Evolutionary conservation across 2,329 filamentous ascomycete genomes (phyloP).

Genomic region (Colletotrichum tanaceti): DNA sequence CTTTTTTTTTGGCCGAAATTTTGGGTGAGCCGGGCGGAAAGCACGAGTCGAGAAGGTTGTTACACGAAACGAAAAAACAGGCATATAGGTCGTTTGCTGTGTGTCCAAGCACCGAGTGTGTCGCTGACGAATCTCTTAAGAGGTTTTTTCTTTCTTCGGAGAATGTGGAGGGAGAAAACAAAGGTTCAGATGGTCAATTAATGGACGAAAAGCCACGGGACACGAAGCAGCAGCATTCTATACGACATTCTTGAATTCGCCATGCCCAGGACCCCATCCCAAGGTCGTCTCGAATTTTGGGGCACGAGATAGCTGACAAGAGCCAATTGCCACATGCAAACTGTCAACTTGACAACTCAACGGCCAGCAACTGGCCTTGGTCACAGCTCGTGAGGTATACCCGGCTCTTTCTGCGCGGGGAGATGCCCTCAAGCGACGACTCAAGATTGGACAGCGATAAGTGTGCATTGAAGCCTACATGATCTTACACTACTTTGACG

Average conservation of each 20-base stretch:
- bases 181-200: conserved; percentile 33
- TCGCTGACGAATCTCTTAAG: conserved; percentile 8
- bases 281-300: conserved; percentile 25
- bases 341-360: conserved; percentile 18
- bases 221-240: conserved; percentile 25
- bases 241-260: conserved; percentile 22
- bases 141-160: not conserved
- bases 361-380: conserved; percentile 23
- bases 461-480: conserved; percentile 33
- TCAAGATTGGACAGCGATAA: conserved; percentile 40
- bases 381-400: conserved; percentile 22
- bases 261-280: conserved; percentile 22
- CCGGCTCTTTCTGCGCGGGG: conserved; percentile 30
- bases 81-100: conserved; percentile 12
- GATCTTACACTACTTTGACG: conserved; percentile 23
- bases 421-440: conserved; percentile 34
- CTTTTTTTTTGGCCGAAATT: not conserved
- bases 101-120: not conserved
- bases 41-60: conserved; percentile 20
- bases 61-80: conserved; percentile 31
- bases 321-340: conserved; percentile 36
- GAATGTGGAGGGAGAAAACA: conserved; percentile 7
- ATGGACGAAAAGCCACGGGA: conserved; percentile 17
- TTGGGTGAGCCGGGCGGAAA: conserved; percentile 13
- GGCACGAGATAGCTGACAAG: conserved; percentile 33